Evolutionary conservation across 129 eudicot species (phyloP).

Genomic region (Artemisia argyi): DNA sequence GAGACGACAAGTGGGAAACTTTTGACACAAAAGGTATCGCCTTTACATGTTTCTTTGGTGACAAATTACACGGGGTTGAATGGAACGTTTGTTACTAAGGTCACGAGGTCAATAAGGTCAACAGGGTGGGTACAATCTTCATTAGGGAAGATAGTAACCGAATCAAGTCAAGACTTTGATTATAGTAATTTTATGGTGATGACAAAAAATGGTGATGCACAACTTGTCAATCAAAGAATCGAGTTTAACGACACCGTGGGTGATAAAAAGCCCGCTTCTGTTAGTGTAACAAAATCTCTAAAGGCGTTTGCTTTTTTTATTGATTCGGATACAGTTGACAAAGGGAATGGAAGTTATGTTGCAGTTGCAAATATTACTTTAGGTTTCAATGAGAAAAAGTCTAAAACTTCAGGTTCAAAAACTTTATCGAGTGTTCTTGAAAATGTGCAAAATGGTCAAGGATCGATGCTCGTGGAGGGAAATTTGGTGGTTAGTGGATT

Average conservation of each 20-base stretch:
- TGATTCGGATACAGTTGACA: conserved; percentile 45
- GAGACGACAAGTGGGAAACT: conserved; percentile 45
- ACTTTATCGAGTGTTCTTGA: conserved; percentile 42
- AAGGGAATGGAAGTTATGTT: conserved; percentile 41
- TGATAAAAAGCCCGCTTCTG: conserved; percentile 27
- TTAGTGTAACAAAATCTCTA: conserved; percentile 23
- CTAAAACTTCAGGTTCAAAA: conserved; percentile 36
- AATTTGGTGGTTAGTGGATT: conserved; percentile 68
- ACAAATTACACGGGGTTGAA: conserved; percentile 59
- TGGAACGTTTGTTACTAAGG: conserved; percentile 53
- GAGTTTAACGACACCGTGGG: conserved; percentile 35
- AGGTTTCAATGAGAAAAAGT: conserved; percentile 50
- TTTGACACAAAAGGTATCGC: conserved; percentile 34
- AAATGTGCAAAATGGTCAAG: conserved; percentile 66
- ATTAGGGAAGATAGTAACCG: conserved; percentile 54
- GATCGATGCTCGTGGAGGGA: conserved; percentile 62
- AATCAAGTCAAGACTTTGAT: conserved; percentile 47
- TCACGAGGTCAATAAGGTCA: conserved; percentile 43
- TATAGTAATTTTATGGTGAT: conserved; percentile 55
- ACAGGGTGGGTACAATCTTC: conserved; percentile 70
- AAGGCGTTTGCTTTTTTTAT: conserved; percentile 51
- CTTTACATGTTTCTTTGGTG: conserved; percentile 28
- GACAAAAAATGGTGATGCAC: conserved; percentile 48
- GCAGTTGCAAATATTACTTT: conserved; percentile 50
- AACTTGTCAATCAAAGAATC: conserved; percentile 53